Evolutionary conservation across 2,329 filamentous ascomycete genomes (phyloP), one percentile per base, ranked within the genome.

Genomic region (Aspergillus sp.): DNA sequence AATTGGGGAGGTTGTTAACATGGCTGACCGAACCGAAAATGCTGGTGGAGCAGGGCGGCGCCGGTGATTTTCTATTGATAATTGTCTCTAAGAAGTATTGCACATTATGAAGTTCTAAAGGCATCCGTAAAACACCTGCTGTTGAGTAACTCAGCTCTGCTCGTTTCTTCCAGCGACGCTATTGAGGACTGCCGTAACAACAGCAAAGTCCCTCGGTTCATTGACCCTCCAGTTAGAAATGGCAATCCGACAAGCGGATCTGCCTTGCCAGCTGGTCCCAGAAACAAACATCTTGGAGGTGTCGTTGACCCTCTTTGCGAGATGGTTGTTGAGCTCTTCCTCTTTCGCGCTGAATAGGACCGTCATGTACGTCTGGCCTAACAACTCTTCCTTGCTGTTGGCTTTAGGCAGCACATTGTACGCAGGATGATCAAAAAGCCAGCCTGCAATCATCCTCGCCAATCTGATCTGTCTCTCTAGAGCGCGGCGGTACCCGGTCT

Each of bases 1-100:
- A 9, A 96, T 97, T 70, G 89, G 91, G 14, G 94, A 97, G 76
- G 90, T 97, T 41, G 89, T 97, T 50, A 94, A 87, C 66, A 77
- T 97, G 65, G 85, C 87, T 46, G 90, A 95, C 62, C 84, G 84
- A 58, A 82, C 79, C 40, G 72, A 80, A 43, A 79, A 77, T 51
- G 73, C 71, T 54, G 81, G 79, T 19, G 70, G 68, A 45, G 73
- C 71, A 51, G 68, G 71, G 51, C 65, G 76, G 53, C 70, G 82
- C 68, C 61, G 78, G 54, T 74, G 54, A 68, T 58, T 10, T 13
- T 22, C 22, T 36, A n/a, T 17, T 20, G 26, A 32, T 45, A 35
- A 10, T 44, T 13, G 14, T 38, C 35, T 38, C 16, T 38, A 38
- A 35, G 33, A 35, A 38, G 35, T 38, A n/a, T 38, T 38, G 13